Evolutionary conservation across 225 moss, liverwort and hornwort species (phyloP).

Genomic region (Lunularia cruciata): DNA sequence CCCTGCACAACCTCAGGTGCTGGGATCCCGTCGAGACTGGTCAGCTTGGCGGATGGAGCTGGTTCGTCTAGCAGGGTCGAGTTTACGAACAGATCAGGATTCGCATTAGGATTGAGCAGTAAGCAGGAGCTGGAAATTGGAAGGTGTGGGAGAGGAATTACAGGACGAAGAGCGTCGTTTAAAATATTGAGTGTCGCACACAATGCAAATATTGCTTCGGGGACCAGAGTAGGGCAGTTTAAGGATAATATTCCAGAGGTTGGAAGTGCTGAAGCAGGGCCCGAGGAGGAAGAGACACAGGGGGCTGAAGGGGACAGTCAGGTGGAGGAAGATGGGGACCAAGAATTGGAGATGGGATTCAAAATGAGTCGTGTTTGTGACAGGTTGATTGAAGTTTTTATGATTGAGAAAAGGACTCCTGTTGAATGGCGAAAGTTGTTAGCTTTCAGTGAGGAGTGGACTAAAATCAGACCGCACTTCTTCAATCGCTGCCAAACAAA

Average conservation of each 20-base stretch:
- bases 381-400: constrained; percentile 79
- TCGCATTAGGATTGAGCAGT: not conserved
- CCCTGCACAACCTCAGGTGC: not conserved
- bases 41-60: not conserved
- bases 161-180: too few relatives aligned
- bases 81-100: not conserved
- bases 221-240: not conserved
- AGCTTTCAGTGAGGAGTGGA: constrained; percentile 90
- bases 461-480: constrained; percentile 72
- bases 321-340: constrained; percentile 33
- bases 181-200: not conserved
- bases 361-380: constrained; percentile 96
- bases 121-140: not conserved
- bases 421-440: constrained; percentile 88
- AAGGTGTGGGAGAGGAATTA: not conserved
- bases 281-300: not conserved
- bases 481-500: constrained; percentile 65
- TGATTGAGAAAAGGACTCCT: constrained; percentile 75
- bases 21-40: not conserved
- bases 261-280: not conserved
- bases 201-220: constrained; percentile 2
- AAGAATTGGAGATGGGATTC: constrained; percentile 66
- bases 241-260: not conserved
- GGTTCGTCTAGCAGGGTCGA: not conserved
- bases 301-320: not conserved